Conservation (phyloP, 1,284 basidiomycete species). For the Tausonia pullulans region DNA sequence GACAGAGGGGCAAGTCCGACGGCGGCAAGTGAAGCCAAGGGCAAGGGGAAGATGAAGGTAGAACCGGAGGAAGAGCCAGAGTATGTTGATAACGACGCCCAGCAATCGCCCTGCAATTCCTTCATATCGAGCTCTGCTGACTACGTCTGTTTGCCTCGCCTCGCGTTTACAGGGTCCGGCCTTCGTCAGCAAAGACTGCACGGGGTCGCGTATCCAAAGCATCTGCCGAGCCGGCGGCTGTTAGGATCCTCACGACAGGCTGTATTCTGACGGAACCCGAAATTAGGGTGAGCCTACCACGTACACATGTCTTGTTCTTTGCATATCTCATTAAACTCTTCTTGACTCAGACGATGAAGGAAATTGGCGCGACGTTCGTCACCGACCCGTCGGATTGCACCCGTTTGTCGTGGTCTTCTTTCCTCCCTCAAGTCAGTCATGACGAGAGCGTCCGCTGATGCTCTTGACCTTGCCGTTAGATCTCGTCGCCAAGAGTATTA, state of each 20-base stretch:
- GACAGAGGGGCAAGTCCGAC: conserved; percentile 24
- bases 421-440: background rate
- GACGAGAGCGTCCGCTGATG: background rate
- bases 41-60: conserved; percentile 13
- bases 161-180: too few relatives aligned
- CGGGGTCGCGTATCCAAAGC: too few relatives aligned
- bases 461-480: conserved; percentile 32
- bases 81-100: too few relatives aligned
- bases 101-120: too few relatives aligned
- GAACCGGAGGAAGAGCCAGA: conserved; percentile 21
- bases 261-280: conserved; percentile 7
- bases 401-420: background rate
- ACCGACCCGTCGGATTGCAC: conserved; percentile 56
- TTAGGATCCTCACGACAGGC: conserved; percentile 12
- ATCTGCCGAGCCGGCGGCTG: background rate
- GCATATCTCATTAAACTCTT: conserved; percentile 1
- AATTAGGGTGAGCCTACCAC: conserved; percentile 1
- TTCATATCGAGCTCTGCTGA: too few relatives aligned
- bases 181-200: too few relatives aligned
- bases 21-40: conserved; percentile 24
- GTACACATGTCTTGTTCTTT: background rate
- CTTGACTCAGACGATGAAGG: conserved; percentile 43
- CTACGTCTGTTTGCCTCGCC: too few relatives aligned
- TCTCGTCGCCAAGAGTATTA: conserved; percentile 52
- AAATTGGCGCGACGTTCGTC: conserved; percentile 52